These are phyloP conservation scores for Akanthomyces lecanii DNA, from an alignment of 2,329 filamentous ascomycete genomes.

Conservation along the genomic window DNA sequence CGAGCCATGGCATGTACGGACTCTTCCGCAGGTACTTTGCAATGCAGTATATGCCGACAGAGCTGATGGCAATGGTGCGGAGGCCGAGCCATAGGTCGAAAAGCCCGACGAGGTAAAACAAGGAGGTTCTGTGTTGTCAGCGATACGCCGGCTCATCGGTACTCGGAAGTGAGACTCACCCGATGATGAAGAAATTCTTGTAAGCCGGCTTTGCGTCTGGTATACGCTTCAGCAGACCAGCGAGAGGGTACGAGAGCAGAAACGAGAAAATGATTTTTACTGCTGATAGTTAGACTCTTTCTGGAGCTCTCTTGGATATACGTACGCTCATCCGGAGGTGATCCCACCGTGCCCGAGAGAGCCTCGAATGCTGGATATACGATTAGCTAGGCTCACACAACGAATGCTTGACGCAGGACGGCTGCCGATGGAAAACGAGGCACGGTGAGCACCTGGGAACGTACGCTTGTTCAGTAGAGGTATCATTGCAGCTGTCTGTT, in stretches of 20 bases:
- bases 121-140: conserved; percentile 53
- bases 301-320: conserved; percentile 2
- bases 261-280: conserved; percentile 93
- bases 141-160: not conserved
- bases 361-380: conserved; percentile 40
- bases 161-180: conserved; percentile 40
- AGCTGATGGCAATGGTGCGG: conserved; percentile 72
- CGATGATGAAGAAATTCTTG: conserved; percentile 86
- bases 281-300: conserved; percentile 34
- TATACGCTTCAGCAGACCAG: conserved; percentile 81
- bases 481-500: conserved; percentile 2
- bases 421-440: not conserved
- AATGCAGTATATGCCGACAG: conserved; percentile 76
- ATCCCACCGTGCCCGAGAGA: conserved; percentile 37
- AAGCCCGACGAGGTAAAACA: conserved; percentile 90
- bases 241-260: conserved; percentile 86
- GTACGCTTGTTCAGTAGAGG: conserved; percentile 13
- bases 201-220: conserved; percentile 77
- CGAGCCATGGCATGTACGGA: conserved; percentile 96
- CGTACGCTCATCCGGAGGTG: conserved; percentile 45
- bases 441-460: not conserved
- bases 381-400: conserved; percentile 1
- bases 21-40: conserved; percentile 73
- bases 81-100: conserved; percentile 90
- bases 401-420: not conserved